Percentiles rank a stretch among this genome's conserved stretches.
These are phyloP conservation scores for Citrus sp. DNA, from an alignment of 345 rosid genomes.

Conservation along the genomic window DNA sequence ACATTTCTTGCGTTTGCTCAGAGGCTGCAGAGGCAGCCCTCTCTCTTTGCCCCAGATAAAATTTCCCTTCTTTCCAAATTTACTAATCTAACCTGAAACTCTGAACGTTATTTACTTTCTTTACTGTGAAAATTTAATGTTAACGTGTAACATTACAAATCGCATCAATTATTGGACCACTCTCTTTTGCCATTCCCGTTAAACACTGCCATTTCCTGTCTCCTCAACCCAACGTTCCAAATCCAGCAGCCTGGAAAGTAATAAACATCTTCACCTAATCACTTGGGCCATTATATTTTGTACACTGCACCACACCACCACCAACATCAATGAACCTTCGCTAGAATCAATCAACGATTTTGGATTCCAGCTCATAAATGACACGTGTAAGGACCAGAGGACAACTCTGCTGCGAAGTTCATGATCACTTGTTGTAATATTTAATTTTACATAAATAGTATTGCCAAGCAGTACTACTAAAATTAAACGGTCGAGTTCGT, in stretches of 20 bases:
- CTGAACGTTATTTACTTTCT: neutral
- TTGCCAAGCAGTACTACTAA: neutral
- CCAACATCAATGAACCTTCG: neutral
- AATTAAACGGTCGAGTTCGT: slow-evolving; percentile 12
- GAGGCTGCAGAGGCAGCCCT: neutral
- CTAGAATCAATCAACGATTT: neutral
- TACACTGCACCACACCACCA: neutral
- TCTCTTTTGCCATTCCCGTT: neutral
- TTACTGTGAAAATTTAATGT: neutral
- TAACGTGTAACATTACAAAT: no score
- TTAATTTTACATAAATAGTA: neutral
- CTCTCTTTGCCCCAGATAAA: no score
- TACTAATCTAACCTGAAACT: neutral
- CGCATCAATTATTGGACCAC: neutral
- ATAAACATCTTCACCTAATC: neutral
- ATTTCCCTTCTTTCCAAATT: neutral
- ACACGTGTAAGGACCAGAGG: neutral
- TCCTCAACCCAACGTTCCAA: neutral
- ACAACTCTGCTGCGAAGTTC: neutral
- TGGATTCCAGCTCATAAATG: neutral
- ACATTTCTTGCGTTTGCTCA: neutral
- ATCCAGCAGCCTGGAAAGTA: neutral
- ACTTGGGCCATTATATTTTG: neutral
- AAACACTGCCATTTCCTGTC: neutral
- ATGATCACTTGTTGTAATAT: neutral